phyloP scores from a whole-genome alignment of 1,139 yeast species.

The Candida sanyaensis region DNA sequence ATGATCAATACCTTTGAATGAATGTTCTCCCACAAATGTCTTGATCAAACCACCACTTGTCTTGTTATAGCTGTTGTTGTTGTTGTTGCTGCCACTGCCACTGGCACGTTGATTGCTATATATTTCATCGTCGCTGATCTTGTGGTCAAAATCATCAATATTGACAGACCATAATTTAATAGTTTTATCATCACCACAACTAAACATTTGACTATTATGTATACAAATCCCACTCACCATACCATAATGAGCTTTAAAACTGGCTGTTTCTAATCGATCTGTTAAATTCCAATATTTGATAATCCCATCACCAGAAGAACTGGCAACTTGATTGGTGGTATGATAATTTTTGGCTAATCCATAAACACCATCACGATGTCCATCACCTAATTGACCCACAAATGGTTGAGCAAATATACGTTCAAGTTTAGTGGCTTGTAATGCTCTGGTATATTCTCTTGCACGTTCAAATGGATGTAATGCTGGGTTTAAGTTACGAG shows the following conservation, averaged over 20 bases:
- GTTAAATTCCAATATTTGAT: constrained; percentile 90
- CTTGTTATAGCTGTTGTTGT: background rate
- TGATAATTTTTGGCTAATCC: constrained; percentile 78
- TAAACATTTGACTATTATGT: constrained; percentile 59
- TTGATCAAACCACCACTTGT: constrained; percentile 55
- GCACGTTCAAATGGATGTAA: constrained; percentile 97
- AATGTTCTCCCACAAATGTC: constrained; percentile 81
- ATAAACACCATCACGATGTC: constrained; percentile 96
- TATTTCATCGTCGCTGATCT: constrained; percentile 34
- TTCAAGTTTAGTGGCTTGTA: constrained; percentile 93
- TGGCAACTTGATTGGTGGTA: constrained; percentile 73
- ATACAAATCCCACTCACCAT: constrained; percentile 86
- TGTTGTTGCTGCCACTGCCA: background rate
- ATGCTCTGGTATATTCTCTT: constrained; percentile 90
- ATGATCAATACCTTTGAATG: constrained; percentile 85
- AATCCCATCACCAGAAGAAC: constrained; percentile 95
- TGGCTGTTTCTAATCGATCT: constrained; percentile 69
- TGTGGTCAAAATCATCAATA: constrained; percentile 44
- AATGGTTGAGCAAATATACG: constrained; percentile 98
- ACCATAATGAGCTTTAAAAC: constrained; percentile 89
- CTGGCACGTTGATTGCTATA: constrained; percentile 23
- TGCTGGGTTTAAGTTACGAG: constrained; percentile 91
- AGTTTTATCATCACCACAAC: constrained; percentile 91
- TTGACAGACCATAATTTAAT: constrained; percentile 77
- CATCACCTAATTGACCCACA: constrained; percentile 90